Percentiles rank a stretch among this genome's conserved stretches.
Evolutionary conservation across 306 rosid species (phyloP).

Genomic region (Gastrolobium bilobum): DNA sequence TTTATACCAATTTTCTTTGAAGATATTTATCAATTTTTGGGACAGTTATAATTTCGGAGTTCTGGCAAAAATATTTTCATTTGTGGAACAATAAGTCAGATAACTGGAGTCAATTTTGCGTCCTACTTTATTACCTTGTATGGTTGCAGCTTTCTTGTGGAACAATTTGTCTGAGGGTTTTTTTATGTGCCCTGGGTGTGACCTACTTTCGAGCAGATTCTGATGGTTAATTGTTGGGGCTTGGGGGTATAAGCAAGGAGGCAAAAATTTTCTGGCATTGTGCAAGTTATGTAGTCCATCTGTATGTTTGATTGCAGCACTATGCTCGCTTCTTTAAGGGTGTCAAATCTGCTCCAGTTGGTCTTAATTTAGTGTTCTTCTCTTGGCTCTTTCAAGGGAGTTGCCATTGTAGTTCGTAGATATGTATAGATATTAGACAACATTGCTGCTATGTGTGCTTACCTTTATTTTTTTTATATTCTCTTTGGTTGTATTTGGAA

Average conservation of each 20-base stretch:
- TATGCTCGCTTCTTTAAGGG: not conserved
- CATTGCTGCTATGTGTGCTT: not conserved
- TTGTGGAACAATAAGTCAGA: not conserved
- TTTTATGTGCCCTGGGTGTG: not conserved
- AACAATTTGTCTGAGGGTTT: not conserved
- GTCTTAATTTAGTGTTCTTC: not conserved
- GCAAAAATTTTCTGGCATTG: not conserved
- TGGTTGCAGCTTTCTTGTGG: constrained; percentile 12
- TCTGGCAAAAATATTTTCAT: not conserved
- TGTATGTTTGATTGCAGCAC: not conserved
- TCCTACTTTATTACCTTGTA: not conserved
- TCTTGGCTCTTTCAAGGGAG: not conserved
- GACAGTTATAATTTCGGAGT: not conserved
- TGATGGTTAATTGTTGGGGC: not conserved
- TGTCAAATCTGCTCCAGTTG: not conserved
- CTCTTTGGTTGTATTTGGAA: not conserved
- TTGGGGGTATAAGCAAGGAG: not conserved
- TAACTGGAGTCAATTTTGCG: not conserved
- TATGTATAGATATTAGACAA: not conserved
- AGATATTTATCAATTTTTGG: not conserved
- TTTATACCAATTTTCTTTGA: constrained; percentile 13
- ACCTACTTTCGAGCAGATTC: not conserved
- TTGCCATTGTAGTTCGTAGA: not conserved
- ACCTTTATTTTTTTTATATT: not conserved
- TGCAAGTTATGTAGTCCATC: not conserved